Evolutionary conservation across 352 stramenopile genomes (phyloP).

Genomic region (Globisporangium uncinulatum): DNA sequence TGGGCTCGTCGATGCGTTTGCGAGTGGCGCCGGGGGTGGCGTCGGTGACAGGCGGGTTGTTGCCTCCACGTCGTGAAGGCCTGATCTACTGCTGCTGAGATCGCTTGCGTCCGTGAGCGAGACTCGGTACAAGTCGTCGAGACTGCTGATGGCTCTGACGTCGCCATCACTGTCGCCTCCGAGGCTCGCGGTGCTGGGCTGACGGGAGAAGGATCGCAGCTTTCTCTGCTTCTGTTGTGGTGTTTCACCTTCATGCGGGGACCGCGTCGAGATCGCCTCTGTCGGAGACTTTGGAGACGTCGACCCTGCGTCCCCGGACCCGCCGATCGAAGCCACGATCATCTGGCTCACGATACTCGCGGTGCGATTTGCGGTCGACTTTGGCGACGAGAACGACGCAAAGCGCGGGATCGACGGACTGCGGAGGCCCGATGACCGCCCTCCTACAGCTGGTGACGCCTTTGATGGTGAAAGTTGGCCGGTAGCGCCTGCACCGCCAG

Average conservation of each 20-base stretch:
- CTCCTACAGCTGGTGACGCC: neutral
- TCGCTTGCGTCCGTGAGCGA: neutral
- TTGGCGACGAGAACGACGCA: conserved; percentile 7
- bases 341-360: conserved; percentile 15
- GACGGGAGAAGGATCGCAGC: neutral
- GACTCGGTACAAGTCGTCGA: conserved; percentile 10
- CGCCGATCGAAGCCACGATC: conserved; percentile 1
- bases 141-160: conserved; percentile 3
- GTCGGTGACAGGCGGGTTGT: neutral
- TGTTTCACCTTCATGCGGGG: neutral
- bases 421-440: conserved; percentile 7
- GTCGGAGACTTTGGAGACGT: neutral
- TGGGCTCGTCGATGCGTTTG: no score
- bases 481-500: neutral
- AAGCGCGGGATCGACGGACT: conserved; percentile 8
- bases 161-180: neutral
- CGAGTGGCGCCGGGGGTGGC: neutral
- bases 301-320: neutral
- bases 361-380: conserved; percentile 4
- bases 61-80: neutral
- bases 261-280: neutral
- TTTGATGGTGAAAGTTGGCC: neutral
- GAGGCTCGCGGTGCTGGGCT: neutral
- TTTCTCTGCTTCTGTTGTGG: neutral
- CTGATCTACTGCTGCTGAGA: neutral